These are phyloP conservation scores for Russula abietina DNA, from an alignment of 768 basidiomycete genomes.

Conservation along the genomic window DNA sequence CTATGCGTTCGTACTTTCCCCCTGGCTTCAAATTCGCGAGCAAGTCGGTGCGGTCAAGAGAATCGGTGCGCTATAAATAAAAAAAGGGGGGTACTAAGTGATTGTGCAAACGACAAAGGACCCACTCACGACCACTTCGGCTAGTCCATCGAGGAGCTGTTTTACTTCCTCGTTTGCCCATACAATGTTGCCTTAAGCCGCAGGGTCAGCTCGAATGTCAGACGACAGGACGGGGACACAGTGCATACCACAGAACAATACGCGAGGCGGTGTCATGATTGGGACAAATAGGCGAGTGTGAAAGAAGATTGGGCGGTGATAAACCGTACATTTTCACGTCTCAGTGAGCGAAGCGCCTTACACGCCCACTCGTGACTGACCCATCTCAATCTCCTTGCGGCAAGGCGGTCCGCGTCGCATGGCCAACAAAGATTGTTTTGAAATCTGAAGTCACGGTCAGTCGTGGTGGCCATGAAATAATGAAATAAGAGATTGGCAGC, in stretches of 20 bases:
- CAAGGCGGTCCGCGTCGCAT: no score
- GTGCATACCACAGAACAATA: conserved; percentile 34
- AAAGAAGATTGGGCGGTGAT: background rate
- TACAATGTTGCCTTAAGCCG: conserved; percentile 51
- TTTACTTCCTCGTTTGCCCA: conserved; percentile 78
- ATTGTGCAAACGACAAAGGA: background rate
- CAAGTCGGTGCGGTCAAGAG: conserved; percentile 61
- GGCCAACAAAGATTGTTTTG: no score
- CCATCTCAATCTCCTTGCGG: background rate
- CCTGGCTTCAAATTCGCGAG: conserved; percentile 54
- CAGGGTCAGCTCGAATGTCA: background rate
- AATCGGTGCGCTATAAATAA: conserved; percentile 50
- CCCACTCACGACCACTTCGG: conserved; percentile 67
- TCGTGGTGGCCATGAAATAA: background rate
- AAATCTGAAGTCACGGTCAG: no score
- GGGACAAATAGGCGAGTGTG: background rate
- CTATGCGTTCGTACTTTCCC: conserved; percentile 66
- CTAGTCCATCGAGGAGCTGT: conserved; percentile 56
- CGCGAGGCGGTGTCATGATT: conserved; percentile 25
- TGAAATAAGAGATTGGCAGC: background rate
- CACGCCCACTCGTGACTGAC: background rate
- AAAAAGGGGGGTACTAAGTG: background rate
- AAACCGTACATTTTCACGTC: background rate
- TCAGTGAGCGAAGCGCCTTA: background rate
- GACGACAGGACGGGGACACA: background rate